Percentiles rank a stretch among this genome's conserved stretches.
These are phyloP conservation scores for Rhododendron henanense DNA, from an alignment of 148 eudicot species.

Conservation along the genomic window DNA sequence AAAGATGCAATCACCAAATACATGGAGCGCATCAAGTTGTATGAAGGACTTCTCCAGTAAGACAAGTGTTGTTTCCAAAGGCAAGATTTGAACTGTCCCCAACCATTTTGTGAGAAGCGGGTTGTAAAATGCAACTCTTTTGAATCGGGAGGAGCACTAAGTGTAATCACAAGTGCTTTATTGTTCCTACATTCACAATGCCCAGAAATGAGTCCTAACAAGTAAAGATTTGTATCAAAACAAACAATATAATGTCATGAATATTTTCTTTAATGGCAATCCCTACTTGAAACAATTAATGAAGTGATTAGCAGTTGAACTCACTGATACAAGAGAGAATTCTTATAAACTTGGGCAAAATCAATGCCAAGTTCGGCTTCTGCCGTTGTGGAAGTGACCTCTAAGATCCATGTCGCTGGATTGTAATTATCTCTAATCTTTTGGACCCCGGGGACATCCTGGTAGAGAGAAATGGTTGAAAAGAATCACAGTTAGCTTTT, in stretches of 20 bases:
- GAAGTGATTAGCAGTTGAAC: constrained; percentile 16
- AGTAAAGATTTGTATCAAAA: neutral
- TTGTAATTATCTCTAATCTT: constrained; percentile 64
- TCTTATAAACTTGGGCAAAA: constrained; percentile 49
- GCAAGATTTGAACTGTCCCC: constrained; percentile 60
- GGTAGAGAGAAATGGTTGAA: neutral
- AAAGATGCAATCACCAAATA: neutral
- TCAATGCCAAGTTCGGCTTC: constrained; percentile 65
- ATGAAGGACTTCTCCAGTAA: neutral
- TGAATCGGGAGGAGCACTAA: constrained; percentile 23
- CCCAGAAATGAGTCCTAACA: neutral
- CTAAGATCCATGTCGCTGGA: constrained; percentile 92
- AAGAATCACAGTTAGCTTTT: neutral
- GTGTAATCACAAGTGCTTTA: neutral
- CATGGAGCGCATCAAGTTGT: neutral
- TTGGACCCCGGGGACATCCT: constrained; percentile 66
- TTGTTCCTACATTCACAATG: neutral
- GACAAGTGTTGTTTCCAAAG: constrained; percentile 4
- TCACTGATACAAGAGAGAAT: constrained; percentile 52
- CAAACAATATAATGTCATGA: neutral
- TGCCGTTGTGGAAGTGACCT: constrained; percentile 69
- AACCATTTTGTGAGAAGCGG: constrained; percentile 55
- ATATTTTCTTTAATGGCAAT: neutral
- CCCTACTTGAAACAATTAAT: neutral
- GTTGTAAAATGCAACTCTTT: constrained; percentile 38